Conservation (phyloP, 495 filamentous ascomycete genomes). For the Alectoria sarmentosa region DNA sequence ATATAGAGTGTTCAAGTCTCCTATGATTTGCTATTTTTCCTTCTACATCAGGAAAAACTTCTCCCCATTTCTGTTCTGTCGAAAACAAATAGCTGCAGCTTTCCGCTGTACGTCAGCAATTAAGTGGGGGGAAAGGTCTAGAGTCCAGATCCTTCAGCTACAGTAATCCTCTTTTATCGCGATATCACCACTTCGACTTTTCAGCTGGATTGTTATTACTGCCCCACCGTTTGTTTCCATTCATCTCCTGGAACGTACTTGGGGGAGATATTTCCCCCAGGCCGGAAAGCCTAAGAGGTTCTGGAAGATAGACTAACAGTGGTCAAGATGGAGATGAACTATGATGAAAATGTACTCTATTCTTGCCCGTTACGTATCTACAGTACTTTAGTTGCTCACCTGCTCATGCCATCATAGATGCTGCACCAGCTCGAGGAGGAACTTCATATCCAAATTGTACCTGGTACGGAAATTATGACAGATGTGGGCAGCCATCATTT, state of each 20-base stretch:
- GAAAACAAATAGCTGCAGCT: not conserved
- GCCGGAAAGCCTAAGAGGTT: not conserved
- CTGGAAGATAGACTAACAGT: not conserved
- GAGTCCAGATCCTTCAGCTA: not conserved
- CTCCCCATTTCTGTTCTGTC: not conserved
- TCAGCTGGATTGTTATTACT: not conserved
- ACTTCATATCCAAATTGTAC: constrained; percentile 49
- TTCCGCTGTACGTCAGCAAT: not conserved
- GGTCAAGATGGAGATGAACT: constrained; percentile 38
- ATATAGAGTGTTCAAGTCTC: not conserved
- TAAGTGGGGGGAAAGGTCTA: not conserved
- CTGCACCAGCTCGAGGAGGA: constrained; percentile 41
- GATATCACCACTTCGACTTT: not conserved
- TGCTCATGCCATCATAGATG: constrained; percentile 23
- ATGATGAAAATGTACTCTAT: constrained; percentile 31
- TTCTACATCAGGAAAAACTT: not conserved
- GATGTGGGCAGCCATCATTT: constrained; percentile 56
- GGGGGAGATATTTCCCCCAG: not conserved
- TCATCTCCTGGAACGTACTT: not conserved
- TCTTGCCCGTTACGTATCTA: not conserved
- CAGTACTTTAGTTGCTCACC: not conserved
- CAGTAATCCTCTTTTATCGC: not conserved
- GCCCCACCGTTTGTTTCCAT: not conserved
- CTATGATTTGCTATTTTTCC: not conserved
- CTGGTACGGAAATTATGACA: constrained; percentile 57